A percentile compares a stretch with the other conserved stretches of the same genome.
phyloP scores from a whole-genome alignment of 2,329 filamentous ascomycete genomes.

The Lecanicillium sp. region DNA sequence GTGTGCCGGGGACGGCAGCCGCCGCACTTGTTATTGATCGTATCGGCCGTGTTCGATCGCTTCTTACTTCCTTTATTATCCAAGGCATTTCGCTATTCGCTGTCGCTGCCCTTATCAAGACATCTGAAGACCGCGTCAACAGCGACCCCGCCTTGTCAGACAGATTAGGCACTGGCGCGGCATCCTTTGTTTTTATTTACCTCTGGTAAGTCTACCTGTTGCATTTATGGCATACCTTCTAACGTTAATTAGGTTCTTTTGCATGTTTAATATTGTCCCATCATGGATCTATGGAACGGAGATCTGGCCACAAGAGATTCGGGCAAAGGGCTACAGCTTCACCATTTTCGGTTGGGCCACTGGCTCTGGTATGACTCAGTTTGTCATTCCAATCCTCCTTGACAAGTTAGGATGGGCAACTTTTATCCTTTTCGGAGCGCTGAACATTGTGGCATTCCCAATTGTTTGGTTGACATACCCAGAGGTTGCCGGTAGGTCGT shows the following conservation, averaged over 20 bases:
- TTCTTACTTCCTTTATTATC: conserved; percentile 21
- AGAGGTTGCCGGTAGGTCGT: conserved; percentile 33
- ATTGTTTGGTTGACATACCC: conserved; percentile 37
- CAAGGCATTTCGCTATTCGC: conserved; percentile 20
- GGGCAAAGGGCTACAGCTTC: conserved; percentile 52
- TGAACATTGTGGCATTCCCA: conserved; percentile 42
- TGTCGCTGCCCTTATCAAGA: conserved; percentile 24
- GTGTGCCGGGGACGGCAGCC: conserved; percentile 41
- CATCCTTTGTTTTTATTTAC: conserved; percentile 17
- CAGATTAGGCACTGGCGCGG: conserved; percentile 14
- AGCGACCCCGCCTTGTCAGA: conserved; percentile 10
- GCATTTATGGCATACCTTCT: not conserved
- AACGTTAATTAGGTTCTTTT: conserved; percentile 16
- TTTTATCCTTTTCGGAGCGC: conserved; percentile 41
- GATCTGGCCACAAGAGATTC: conserved; percentile 47
- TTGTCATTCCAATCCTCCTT: conserved; percentile 46
- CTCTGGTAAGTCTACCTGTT: conserved; percentile 11
- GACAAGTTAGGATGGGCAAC: conserved; percentile 34
- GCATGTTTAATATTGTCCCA: conserved; percentile 25
- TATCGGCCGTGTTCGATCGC: conserved; percentile 29
- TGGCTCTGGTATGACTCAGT: conserved; percentile 44
- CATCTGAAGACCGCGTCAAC: conserved; percentile 11
- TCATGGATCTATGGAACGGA: conserved; percentile 35
- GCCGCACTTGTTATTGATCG: conserved; percentile 42
- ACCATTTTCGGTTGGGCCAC: conserved; percentile 52